Evolutionary conservation across 768 basidiomycete species (phyloP), one percentile per base, ranked within the genome.

Genomic region (Clavulina sp.): DNA sequence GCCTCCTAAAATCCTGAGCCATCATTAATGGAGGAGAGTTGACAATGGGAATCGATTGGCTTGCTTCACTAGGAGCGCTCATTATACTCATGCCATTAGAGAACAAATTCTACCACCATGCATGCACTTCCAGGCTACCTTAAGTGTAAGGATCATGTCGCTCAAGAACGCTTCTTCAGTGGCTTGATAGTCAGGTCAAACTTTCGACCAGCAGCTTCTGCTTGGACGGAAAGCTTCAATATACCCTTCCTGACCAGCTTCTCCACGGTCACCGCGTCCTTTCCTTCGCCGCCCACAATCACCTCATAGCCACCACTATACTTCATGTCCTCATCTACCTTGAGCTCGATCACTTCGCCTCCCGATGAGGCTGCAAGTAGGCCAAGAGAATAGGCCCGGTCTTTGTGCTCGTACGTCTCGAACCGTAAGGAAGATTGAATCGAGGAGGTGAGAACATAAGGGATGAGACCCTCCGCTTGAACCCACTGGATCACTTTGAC

Each of bases 341-440:
- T 9, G 44, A 55, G 44, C 24, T 55, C 54, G 44, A 54, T 40
- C 3, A 18, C 40, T 21, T 54, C 55, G 18, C 54, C 46, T 2
- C n/a, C 49, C n/a, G n/a, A 46, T 13, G 13, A 26, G 26, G 43
- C 13, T 9, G 9, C 13, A 46, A 24, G 9, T 52, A 4, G 48
- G 5, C 7, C 49, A 40, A 18, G 21, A 26, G 24, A 31, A 7
- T 26, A 52, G 5, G 31, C 30, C 46, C 34, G 43, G 4, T 26
- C 9, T n/a, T 19, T 19, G 49, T 48, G 46, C 36, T 41, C 28
- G 26, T 57, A 49, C 5, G 33, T 24, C 47, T 56, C 54, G 18
- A 19, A 28, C 9, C 32, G 28, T 23, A 55, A 28, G 1, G 24
- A 9, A 24, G 43, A 46, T 28, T 46, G 13, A 26, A 46, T 46